Evolutionary conservation across 2,329 filamentous ascomycete genomes (phyloP), one percentile per base, ranked within the genome.

Genomic region (Drechslerella coelobrocha): DNA sequence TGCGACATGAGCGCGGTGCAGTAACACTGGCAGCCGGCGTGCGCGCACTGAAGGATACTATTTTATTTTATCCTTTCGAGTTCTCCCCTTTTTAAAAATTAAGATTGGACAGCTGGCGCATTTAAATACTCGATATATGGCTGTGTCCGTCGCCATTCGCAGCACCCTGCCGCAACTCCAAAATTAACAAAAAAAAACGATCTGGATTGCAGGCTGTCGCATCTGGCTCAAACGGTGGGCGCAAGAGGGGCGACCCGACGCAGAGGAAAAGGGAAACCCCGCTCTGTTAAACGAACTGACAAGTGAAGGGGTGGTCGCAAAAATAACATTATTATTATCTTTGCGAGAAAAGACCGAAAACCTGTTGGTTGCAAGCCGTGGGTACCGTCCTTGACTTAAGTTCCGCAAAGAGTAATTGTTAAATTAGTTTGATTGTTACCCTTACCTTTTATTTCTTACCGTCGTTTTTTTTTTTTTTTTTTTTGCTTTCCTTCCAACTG

Each of bases 391-490:
- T 39, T 57, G 52, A 43, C 45, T 56, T 61, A 57, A 61, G 45
- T 69, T 69, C 65, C 57, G 51, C 27, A 69, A 69, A 53, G 45
- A 69, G 65, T 59, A 69, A 69, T 69, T 50, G 57, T 69, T 69
- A 69, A 69, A 69, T 69, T 69, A 62, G 53, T 62, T 52, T 61
- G 52, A 54, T 62, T 59, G 65, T 59, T 69, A 62, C 59, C 52
- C 65, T 69, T 62, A 62, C 57, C 65, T 57, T 41, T 54, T 57
- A 54, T 62, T 61, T 69, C 43, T 10, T 48, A 48, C 43, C n/a
- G n/a, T n/a, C n/a, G n/a, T n/a, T n/a, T n/a, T n/a, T n/a, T 39
- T 43, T 60, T 61, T 68, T 47, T 23, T 26, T 29, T 17, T 26
- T 55, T 61, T 41, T 39, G 10, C 23, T 61, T 61, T 45, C 54